Percentiles rank a stretch among this genome's conserved stretches.
phyloP scores from a whole-genome alignment of 1,139 yeast species.

The Blastobotrys raffinosifermentans region DNA sequence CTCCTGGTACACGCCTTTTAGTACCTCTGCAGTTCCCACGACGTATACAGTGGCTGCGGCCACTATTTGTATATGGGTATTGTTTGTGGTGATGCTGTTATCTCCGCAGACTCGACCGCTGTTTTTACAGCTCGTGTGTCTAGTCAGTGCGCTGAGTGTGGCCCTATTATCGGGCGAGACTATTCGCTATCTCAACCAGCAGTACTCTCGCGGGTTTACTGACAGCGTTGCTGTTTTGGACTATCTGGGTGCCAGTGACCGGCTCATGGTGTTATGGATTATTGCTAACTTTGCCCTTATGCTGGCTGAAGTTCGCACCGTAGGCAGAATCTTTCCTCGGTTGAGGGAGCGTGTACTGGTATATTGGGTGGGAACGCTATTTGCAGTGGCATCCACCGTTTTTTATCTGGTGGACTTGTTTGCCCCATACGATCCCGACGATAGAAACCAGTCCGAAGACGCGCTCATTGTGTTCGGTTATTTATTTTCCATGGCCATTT shows the following conservation, averaged over 20 bases:
- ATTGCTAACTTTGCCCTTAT: constrained; percentile 35
- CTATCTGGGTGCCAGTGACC: constrained; percentile 7
- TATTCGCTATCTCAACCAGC: constrained; percentile 16
- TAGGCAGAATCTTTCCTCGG: constrained; percentile 60
- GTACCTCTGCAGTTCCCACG: constrained; percentile 23
- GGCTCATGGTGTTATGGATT: constrained; percentile 11
- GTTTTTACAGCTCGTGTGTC: constrained; percentile 21
- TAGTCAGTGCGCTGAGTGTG: constrained; percentile 22
- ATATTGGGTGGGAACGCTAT: constrained; percentile 49
- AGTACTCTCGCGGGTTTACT: constrained; percentile 19
- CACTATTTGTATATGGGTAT: constrained; percentile 25
- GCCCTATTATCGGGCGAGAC: constrained; percentile 20
- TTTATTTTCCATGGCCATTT: constrained; percentile 64
- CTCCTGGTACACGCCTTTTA: constrained; percentile 23
- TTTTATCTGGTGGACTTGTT: constrained; percentile 64
- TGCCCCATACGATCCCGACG: constrained; percentile 36
- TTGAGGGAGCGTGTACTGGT: constrained; percentile 60
- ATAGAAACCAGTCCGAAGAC: constrained; percentile 25
- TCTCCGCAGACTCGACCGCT: constrained; percentile 22
- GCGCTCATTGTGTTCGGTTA: constrained; percentile 60
- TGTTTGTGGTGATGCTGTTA: constrained; percentile 20
- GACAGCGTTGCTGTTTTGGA: constrained; percentile 17
- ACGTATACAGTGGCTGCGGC: constrained; percentile 23
- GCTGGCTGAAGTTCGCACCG: constrained; percentile 63
- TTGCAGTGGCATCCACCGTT: constrained; percentile 53